phyloP scores from a whole-genome alignment of 176 grass and related monocot species.

The Paspalum vaginatum region DNA sequence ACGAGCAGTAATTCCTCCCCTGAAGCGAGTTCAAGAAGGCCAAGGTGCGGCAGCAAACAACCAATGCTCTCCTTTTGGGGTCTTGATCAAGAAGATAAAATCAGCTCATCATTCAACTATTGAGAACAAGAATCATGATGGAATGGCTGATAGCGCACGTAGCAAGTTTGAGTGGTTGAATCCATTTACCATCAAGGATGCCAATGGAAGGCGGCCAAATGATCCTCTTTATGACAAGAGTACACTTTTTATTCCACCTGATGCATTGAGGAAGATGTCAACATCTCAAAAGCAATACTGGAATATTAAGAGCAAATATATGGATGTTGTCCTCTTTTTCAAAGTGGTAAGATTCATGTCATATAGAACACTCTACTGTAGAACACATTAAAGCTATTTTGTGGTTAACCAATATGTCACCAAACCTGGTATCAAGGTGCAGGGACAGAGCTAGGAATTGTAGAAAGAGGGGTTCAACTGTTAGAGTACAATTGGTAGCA shows the following conservation, averaged over 20 bases:
- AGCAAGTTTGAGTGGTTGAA: slow-evolving; percentile 98
- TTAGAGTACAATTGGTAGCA: too few species aligned
- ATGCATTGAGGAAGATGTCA: slow-evolving; percentile 89
- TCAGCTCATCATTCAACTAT: slow-evolving; percentile 29
- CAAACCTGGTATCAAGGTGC: slow-evolving; percentile 20
- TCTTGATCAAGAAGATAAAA: slow-evolving; percentile 69
- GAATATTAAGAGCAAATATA: slow-evolving; percentile 89
- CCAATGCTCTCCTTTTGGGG: slow-evolving; percentile 38
- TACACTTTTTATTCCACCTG: slow-evolving; percentile 87
- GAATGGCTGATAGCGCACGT: slow-evolving; percentile 46
- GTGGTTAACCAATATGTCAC: slow-evolving; percentile 23
- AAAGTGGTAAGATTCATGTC: slow-evolving; percentile 79
- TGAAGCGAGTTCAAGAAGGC: slow-evolving; percentile 78
- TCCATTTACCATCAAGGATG: slow-evolving; percentile 74
- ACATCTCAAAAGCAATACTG: slow-evolving; percentile 98
- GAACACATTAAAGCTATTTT: slow-evolving; percentile 8
- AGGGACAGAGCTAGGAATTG: too few species aligned
- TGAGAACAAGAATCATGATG: slow-evolving; percentile 37
- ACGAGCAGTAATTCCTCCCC: slow-evolving; percentile 49
- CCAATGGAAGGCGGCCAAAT: slow-evolving; percentile 60
- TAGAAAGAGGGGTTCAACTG: too few species aligned
- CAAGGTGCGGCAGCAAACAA: slow-evolving; percentile 30
- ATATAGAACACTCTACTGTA: slow-evolving; percentile 6
- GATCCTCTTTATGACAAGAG: slow-evolving; percentile 86
- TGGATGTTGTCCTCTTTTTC: slow-evolving; percentile 95